Base-by-base conservation (phyloP, 2,329 filamentous ascomycete genomes). In the Alternaria triticimaculans region DNA sequence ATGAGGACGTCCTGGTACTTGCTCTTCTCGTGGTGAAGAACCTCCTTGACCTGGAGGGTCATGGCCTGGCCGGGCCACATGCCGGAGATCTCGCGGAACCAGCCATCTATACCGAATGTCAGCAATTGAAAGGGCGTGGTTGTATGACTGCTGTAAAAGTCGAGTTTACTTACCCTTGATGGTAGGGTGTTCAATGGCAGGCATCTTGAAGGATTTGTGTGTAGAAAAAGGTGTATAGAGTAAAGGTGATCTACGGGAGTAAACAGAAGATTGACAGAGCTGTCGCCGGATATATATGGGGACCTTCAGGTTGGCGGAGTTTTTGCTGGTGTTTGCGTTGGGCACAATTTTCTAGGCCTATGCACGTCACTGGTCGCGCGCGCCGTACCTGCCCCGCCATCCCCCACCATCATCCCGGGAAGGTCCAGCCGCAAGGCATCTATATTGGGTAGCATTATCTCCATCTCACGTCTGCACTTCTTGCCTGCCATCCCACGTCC, bases 31-130 rank as follows among this genome's bases (percentile, higher is more conserved):
- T 98, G 95, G 88, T 97, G 94, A 68, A 99, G 87, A 79, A 99
- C 90, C 87, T 97, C 93, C 83, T 99, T 95, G 84, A 99, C 96
- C 71, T 80, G 78, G 67, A 81, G 91, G 74, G 92, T 97, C 95
- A 98, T 98, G 81, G 96, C 96, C 87, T 98, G 96, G 82, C 96
- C 93, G 68, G 96, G 95, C 96, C 96, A 99, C 95, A 99, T 98
- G 80, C 96, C 87, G 75, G 92, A 97, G 85, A 97, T 94, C 86
- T 99, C 96, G 83, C 94, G 92, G 91, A 99, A 99, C 96, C 96
- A 99, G 86, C 95, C 96, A 97, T 98, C 96, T 97, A 74, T 62
- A 62, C 55, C 59, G 5, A n/a, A 23, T 26, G 61, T 67, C 46
- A 56, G 44, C 41, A 10, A 41, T 33, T 62, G 15, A 28, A 4